Evolutionary conservation across 768 basidiomycete genomes (phyloP), one percentile per base, ranked within the genome.

Genomic region (Cyathus striatus): DNA sequence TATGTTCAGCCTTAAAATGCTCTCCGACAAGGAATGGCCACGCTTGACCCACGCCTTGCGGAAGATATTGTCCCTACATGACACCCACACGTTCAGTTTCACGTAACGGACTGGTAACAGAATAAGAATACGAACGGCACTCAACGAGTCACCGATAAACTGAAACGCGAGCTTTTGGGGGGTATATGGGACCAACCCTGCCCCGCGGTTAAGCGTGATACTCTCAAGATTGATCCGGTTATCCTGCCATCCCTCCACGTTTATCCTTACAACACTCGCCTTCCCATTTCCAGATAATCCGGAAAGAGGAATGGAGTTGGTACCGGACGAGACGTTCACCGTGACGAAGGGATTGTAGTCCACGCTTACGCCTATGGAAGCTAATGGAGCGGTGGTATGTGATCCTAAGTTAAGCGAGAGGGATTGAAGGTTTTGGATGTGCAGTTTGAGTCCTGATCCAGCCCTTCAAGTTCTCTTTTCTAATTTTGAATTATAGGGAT

Each of bases 191-290:
- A 69, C 56, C 0, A 79, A 53, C 10, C 50, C 44, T 1, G 78
- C 77, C 38, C 68, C 77, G 44, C 53, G 22, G 46, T 79, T 78
- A 5, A 79, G 40, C 2, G 50, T 52, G 34, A 80, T 61, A 27
- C 62, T 68, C 51, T 77, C 67, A 4, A 80, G 58, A 47, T 79
- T 72, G 38, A 79, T 68, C 6, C 75, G 68, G 50, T 79, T 79
- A 49, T 79, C 69, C 55, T 79, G 73, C 77, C 78, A 81, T 16
- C 78, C 78, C 46, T 78, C 68, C 4, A 69, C 72, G 42, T 78
- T 75, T 41, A 80, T 57, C 12, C 75, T 54, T 3, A 78, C 62
- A 71, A 59, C 12, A 57, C 60, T 4, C 57, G 48, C 6, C 20
- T 13, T 5, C 25, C 22, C 21, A 10, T 10, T 20, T 3, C 43